Base-by-base conservation (phyloP, 768 basidiomycete genomes). In the Trametes elegans region DNA sequence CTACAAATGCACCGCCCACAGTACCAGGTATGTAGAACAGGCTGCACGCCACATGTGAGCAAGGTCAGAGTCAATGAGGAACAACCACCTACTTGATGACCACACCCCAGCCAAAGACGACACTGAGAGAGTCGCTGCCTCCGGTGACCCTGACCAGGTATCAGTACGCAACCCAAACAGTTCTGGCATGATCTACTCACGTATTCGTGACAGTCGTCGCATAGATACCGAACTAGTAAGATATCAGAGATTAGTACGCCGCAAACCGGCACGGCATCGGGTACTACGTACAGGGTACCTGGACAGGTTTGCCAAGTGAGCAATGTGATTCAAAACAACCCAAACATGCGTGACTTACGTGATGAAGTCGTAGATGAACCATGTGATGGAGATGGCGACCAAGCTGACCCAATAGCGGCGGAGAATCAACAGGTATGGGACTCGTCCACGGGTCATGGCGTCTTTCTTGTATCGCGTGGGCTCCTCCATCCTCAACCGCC, bases 291-390 rank as follows among this genome's bases (percentile, higher is more conserved):
- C 49, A 31, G 49, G 53, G 24, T 59, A 53, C 11, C 42, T 51
- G 13, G 5, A 11, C 4, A 13, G 14, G 4, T 7, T 31, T 18
- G 1, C 13, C 42, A 26, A 46, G 35, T 26, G 3, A 28, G 10
- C 24, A n/a, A n/a, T n/a, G 1, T 28, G 28, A 23, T 6, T 2
- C 27, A 3, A 45, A 31, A 32, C 2, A 24, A 35, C 13, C 28
- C 19, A 3, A 39, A 26, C 18, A 21, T 8, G 27, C 6, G 16
- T 13, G 48, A 78, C 79, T 56, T 72, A 87, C 80, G 76, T 76
- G 70, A 92, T 89, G 67, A 91, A 85, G 65, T 91, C 88, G 65
- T 91, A 91, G 35, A 91, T 74, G 70, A 90, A 90, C 93, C 93
- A 96, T 27, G 84, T 81, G 27, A 88, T 63, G 2, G 84, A 88